Conservation (phyloP, 108 stramenopile species). For the Cylindrotheca fusiformis region DNA sequence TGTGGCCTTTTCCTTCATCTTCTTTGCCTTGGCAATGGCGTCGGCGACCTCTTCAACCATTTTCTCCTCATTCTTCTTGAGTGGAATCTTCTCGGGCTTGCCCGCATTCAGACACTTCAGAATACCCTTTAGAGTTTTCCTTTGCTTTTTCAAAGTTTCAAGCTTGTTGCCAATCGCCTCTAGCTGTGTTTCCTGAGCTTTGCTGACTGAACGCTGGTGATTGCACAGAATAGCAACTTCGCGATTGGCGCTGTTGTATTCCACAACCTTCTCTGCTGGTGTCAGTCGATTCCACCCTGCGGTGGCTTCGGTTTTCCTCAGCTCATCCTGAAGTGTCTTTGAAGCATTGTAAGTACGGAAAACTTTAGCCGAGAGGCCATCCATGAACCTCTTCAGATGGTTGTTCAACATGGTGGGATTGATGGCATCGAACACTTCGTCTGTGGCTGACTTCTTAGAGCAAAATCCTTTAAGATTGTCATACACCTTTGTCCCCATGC, state of each 20-base stretch:
- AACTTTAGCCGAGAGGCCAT: slow-evolving; percentile 98
- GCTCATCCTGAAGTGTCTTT: slow-evolving; percentile 94
- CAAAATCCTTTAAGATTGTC: slow-evolving; percentile 91
- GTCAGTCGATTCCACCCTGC: slow-evolving; percentile 70
- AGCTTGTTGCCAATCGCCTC: slow-evolving; percentile 77
- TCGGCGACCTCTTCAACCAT: slow-evolving; percentile 54
- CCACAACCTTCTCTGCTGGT: slow-evolving; percentile 91
- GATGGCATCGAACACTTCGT: slow-evolving; percentile 96
- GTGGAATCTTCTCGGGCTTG: slow-evolving; percentile 65
- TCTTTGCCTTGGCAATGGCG: slow-evolving; percentile 82
- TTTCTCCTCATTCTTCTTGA: slow-evolving; percentile 71
- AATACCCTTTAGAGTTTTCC: slow-evolving; percentile 80
- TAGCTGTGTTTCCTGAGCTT: slow-evolving; percentile 87
- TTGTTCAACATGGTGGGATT: slow-evolving; percentile 90
- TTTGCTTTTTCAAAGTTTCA: slow-evolving; percentile 85
- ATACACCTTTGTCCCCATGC: slow-evolving; percentile 89
- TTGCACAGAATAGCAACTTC: slow-evolving; percentile 99
- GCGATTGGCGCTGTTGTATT: slow-evolving; percentile 99
- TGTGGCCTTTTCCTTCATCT: slow-evolving; percentile 89
- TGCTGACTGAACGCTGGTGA: slow-evolving; percentile 97
- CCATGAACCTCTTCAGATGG: slow-evolving; percentile 96
- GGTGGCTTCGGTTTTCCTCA: slow-evolving; percentile 72
- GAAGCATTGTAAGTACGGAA: slow-evolving; percentile 99
- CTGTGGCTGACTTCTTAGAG: slow-evolving; percentile 81
- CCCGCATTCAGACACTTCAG: slow-evolving; percentile 57